Evolutionary conservation across 305 asterid species (phyloP).

Genomic region (Plantago coronopus): DNA sequence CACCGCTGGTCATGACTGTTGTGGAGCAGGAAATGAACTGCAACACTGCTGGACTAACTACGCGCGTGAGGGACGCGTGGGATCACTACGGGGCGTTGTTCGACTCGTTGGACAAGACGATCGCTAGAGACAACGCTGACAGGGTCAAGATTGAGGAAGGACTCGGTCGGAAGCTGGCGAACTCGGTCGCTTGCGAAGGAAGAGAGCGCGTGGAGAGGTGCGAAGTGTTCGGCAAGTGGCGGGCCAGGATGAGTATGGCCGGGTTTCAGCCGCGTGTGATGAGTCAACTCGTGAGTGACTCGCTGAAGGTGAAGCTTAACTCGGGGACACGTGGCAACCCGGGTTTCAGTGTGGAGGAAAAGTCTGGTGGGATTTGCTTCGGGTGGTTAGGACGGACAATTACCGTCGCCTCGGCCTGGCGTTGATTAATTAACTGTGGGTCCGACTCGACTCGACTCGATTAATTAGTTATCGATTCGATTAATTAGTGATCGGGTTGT

Average conservation of each 20-base stretch:
- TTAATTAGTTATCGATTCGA: not conserved
- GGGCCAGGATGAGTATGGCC: constrained; percentile 90
- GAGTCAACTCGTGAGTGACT: constrained; percentile 48
- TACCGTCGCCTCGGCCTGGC: constrained; percentile 87
- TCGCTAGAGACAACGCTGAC: constrained; percentile 36
- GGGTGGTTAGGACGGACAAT: constrained; percentile 89
- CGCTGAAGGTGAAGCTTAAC: constrained; percentile 45
- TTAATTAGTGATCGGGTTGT: constrained; percentile 11
- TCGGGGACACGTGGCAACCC: constrained; percentile 76
- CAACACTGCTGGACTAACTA: constrained; percentile 65
- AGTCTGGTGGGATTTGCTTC: constrained; percentile 66
- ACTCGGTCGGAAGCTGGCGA: constrained; percentile 68
- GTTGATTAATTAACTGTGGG: constrained; percentile 39
- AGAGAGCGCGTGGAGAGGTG: constrained; percentile 90
- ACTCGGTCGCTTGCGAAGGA: constrained; percentile 97
- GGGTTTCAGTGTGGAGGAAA: constrained; percentile 65
- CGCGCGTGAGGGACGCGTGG: constrained; percentile 68
- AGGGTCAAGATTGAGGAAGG: constrained; percentile 72
- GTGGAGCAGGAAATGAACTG: constrained; percentile 81
- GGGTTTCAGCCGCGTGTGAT: constrained; percentile 53
- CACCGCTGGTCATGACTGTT: constrained; percentile 65
- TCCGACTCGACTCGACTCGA: too few species aligned
- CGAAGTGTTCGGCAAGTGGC: constrained; percentile 89
- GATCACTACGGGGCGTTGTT: constrained; percentile 73
- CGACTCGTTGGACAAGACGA: constrained; percentile 69